Conservation (phyloP, 768 basidiomycete species). For the Boletus edulis region DNA sequence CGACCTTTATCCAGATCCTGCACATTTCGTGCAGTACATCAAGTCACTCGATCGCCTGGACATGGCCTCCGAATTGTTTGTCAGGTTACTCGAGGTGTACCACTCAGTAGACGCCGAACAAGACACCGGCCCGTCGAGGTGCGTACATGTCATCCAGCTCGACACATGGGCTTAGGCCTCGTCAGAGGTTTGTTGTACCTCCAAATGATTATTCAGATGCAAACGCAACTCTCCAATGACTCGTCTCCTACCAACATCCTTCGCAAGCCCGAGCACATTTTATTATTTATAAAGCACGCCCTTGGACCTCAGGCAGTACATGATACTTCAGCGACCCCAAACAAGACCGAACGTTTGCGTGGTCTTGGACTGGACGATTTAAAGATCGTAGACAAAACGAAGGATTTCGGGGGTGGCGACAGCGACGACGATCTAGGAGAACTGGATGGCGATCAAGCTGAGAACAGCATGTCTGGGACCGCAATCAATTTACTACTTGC, state of each 20-base stretch:
- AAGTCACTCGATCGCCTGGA: conserved; percentile 65
- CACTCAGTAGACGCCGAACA: conserved; percentile 29
- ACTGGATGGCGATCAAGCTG: too few species aligned
- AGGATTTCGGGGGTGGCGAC: conserved; percentile 47
- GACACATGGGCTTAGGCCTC: conserved; percentile 2
- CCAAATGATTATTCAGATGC: conserved; percentile 82
- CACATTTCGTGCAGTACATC: conserved; percentile 63
- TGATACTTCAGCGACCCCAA: neutral
- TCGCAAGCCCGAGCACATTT: conserved; percentile 61
- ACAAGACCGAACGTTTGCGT: conserved; percentile 3
- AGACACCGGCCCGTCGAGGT: conserved; percentile 26
- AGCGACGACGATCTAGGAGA: conserved; percentile 52
- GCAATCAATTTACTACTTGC: conserved; percentile 80
- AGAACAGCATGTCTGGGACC: conserved; percentile 72
- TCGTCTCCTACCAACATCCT: conserved; percentile 57
- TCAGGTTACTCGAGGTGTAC: conserved; percentile 71
- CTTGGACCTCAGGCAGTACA: conserved; percentile 43
- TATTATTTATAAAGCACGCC: conserved; percentile 82
- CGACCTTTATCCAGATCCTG: conserved; percentile 73
- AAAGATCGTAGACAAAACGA: conserved; percentile 35
- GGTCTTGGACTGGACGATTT: conserved; percentile 36
- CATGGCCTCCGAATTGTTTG: conserved; percentile 69
- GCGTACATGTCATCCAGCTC: neutral
- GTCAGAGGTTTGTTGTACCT: conserved; percentile 67
- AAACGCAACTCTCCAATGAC: conserved; percentile 59